These are phyloP conservation scores for Backusella liffmaniae DNA, from an alignment of 192 early-diverging fungal genomes.

Conservation along the genomic window DNA sequence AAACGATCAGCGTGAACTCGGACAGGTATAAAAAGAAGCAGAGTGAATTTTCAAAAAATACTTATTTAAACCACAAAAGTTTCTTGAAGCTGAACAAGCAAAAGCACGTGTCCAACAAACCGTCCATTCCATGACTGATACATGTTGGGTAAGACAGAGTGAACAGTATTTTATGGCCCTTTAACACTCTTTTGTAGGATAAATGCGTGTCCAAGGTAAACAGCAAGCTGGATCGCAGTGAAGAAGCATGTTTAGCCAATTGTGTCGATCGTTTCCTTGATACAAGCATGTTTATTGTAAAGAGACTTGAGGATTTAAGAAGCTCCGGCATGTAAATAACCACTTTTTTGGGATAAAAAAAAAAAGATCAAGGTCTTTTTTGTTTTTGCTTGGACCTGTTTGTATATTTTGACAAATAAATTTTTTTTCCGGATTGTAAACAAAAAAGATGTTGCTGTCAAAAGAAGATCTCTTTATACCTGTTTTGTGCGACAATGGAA, in stretches of 20 bases:
- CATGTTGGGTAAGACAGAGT: conserved; percentile 49
- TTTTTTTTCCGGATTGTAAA: background rate
- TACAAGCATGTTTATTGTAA: conserved; percentile 58
- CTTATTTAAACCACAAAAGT: conserved; percentile 7
- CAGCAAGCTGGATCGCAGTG: conserved; percentile 53
- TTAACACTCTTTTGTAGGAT: conserved; percentile 19
- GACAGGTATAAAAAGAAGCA: conserved; percentile 15
- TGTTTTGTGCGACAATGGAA: background rate
- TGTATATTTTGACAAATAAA: conserved; percentile 7
- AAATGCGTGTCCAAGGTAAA: conserved; percentile 41
- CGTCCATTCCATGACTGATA: conserved; percentile 46
- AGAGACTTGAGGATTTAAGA: conserved; percentile 48
- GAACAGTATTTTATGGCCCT: background rate
- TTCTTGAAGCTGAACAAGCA: conserved; percentile 41
- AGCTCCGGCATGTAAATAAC: conserved; percentile 33
- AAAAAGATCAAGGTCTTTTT: background rate
- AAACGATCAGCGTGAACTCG: conserved; percentile 42
- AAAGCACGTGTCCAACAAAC: conserved; percentile 44
- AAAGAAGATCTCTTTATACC: background rate
- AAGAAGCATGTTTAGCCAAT: conserved; percentile 63
- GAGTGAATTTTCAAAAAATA: background rate
- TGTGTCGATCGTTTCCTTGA: conserved; percentile 74
- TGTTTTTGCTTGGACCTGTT: background rate
- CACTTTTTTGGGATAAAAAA: background rate
- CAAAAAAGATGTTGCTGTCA: background rate